Evolutionary conservation across 2,329 filamentous ascomycete genomes (phyloP).

Genomic region (Lasiodiplodia sp.): DNA sequence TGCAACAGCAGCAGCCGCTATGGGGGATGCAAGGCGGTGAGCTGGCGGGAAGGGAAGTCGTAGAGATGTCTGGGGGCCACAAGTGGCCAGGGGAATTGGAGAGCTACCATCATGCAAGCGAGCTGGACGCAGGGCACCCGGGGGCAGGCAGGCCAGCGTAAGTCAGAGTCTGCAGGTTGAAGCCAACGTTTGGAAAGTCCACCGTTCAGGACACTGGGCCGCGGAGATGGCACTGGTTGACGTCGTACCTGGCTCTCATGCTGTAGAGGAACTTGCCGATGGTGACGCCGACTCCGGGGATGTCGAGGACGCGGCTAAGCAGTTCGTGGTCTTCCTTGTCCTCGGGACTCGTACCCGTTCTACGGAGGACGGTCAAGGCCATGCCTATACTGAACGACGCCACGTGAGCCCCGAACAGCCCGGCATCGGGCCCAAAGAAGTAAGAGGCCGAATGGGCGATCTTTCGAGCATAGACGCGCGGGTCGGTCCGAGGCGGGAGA

Average conservation of each 20-base stretch:
- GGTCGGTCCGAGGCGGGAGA: conserved; percentile 35
- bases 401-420: conserved; percentile 35
- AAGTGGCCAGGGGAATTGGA: background rate
- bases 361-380: conserved; percentile 2
- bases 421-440: conserved; percentile 37
- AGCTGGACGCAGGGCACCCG: background rate
- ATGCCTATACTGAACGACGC: conserved; percentile 34
- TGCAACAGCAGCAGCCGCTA: background rate
- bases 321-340: background rate
- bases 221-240: background rate
- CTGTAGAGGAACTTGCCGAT: conserved; percentile 5
- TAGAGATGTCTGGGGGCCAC: background rate
- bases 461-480: conserved; percentile 37
- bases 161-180: background rate
- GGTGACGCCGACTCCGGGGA: background rate
- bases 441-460: conserved; percentile 37
- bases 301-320: background rate
- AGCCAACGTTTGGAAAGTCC: background rate
- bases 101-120: background rate
- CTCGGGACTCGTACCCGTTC: background rate
- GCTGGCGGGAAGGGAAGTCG: background rate
- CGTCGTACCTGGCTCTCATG: background rate
- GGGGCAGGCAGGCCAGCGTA: background rate
- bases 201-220: background rate
- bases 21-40: background rate